Base-by-base conservation (phyloP, 139 green algal species). In the Choricystis sp. region DNA sequence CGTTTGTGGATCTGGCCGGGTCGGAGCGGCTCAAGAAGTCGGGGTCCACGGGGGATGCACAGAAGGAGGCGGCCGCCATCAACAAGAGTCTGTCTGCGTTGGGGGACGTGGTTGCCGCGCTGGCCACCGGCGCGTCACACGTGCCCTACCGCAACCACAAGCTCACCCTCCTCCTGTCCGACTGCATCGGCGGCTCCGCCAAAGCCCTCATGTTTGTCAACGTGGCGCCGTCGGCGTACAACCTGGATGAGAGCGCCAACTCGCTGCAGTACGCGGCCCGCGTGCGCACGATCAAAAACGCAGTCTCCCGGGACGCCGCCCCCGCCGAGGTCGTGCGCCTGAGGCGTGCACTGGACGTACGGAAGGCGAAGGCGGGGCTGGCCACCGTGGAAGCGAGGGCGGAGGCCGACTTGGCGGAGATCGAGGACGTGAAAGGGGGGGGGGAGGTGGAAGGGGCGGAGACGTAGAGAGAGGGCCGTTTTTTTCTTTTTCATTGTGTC, bases 41-140 rank as follows among this genome's bases (percentile, higher is more conserved):
- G 5, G 79, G 79, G 21, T 83, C 78, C 26, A 80, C 72, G 23
- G 93, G 92, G 3, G 88, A 96, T 70, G 84, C 91, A 77, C 79
- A 97, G 27, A 97, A 96, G 81, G 92, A 98, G 77, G 92, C 92
- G 26, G 85, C 95, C 75, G 85, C 91, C 59, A 98, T 99, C 85
- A 99, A 99, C 89, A 97, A 97, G 81, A 91, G 79, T 0, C 80
- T 99, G 49, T 87, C 72, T 0, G 93, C 93, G 25, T 81, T 99
- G 24, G 93, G 92, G 24, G 87, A 98, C 67, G 92, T 98, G 67
- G 97, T 98, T 75, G 82, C 69, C 30, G 89, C 92, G 22, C 79
- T 98, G 27, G 89, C 92, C 26, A 74, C 75, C 24, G 88, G 87
- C 67, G 83, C 88, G 61, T 62, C 79, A 4, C 78, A 86, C 73